Conservation (phyloP, 2,329 filamentous ascomycete species). For the Seiridium unicorne region DNA sequence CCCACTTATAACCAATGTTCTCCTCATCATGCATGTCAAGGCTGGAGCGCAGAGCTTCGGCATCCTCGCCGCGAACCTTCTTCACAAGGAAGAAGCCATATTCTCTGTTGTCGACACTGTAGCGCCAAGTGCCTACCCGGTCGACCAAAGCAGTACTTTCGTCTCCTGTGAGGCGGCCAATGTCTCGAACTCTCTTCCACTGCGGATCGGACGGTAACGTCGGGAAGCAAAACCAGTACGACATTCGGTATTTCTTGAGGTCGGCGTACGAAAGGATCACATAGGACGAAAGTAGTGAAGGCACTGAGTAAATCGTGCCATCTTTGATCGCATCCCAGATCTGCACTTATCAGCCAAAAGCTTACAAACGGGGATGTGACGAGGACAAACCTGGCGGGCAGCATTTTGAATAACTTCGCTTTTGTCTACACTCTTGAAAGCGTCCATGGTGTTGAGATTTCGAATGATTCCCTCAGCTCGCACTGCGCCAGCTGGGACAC, state of each 20-base stretch:
- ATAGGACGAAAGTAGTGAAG: constrained; percentile 87
- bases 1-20: constrained; percentile 69
- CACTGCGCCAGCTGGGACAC: constrained; percentile 37
- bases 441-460: constrained; percentile 94
- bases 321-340: constrained; percentile 98
- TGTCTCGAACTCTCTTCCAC: constrained; percentile 66
- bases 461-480: constrained; percentile 91
- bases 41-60: constrained; percentile 35
- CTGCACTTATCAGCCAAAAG: constrained; percentile 38
- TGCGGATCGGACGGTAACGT: constrained; percentile 84
- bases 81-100: constrained; percentile 97
- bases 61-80: constrained; percentile 50
- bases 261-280: constrained; percentile 90
- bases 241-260: constrained; percentile 95
- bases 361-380: background rate
- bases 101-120: constrained; percentile 76
- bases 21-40: constrained; percentile 52
- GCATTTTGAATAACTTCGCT: constrained; percentile 73
- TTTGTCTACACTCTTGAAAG: constrained; percentile 85
- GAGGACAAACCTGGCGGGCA: constrained; percentile 65
- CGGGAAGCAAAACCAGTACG: constrained; percentile 97
- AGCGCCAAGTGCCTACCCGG: constrained; percentile 82
- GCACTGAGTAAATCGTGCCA: constrained; percentile 92
- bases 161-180: constrained; percentile 55
- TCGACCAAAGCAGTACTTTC: constrained; percentile 83